Evolutionary conservation across 148 eudicot species (phyloP).

Genomic region (Arbutus unedo): DNA sequence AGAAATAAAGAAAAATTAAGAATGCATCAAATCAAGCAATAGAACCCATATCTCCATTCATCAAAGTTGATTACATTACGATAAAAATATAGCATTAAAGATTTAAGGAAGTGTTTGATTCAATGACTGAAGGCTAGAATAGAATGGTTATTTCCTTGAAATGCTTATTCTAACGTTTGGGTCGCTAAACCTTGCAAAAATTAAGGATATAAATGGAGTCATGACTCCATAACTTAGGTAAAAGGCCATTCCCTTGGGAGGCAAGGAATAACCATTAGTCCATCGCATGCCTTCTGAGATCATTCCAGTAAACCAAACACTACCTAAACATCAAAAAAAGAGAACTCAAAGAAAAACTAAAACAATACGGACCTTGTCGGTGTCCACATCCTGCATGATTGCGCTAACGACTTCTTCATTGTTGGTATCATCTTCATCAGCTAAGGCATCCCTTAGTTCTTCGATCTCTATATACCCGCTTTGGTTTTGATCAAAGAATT

Average conservation of each 20-base stretch:
- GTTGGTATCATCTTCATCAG: constrained; percentile 48
- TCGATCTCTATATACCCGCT: constrained; percentile 76
- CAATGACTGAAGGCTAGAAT: background rate
- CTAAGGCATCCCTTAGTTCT: constrained; percentile 64
- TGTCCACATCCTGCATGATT: constrained; percentile 82
- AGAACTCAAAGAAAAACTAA: background rate
- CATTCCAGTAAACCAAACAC: background rate
- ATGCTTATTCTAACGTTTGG: background rate
- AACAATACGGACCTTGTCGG: constrained; percentile 54
- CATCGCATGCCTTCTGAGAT: background rate
- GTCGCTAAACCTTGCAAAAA: background rate
- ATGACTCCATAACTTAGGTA: background rate
- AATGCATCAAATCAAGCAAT: background rate
- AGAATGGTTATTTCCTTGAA: background rate
- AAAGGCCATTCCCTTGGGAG: background rate
- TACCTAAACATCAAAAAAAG: constrained; percentile 53
- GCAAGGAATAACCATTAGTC: background rate
- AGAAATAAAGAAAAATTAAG: background rate
- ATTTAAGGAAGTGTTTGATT: background rate
- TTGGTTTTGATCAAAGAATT: constrained; percentile 61
- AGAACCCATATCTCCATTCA: background rate
- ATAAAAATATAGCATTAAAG: background rate
- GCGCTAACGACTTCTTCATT: constrained; percentile 64
- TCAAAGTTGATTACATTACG: background rate
- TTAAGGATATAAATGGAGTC: background rate